A percentile compares a stretch with the other conserved stretches of the same genome.
These are phyloP conservation scores for Cladosporium sp. DNA, from an alignment of 2,329 filamentous ascomycete species.

Conservation along the genomic window DNA sequence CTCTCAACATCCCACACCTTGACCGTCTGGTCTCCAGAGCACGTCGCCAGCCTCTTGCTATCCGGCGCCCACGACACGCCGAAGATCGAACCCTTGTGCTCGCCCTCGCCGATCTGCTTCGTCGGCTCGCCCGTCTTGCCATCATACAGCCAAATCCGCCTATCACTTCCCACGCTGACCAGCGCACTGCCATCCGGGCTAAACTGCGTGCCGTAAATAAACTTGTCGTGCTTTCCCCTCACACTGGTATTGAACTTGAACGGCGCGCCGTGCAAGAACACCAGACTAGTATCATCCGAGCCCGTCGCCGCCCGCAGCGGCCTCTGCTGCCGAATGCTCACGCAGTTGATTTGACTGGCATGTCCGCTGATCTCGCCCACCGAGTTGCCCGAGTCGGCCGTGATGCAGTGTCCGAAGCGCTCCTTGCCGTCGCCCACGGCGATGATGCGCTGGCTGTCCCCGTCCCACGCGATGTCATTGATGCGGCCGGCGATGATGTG, in stretches of 20 bases:
- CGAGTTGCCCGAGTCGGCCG: conserved; percentile 91
- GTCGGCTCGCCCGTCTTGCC: conserved; percentile 89
- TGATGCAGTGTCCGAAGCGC: conserved; percentile 90
- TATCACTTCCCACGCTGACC: conserved; percentile 90
- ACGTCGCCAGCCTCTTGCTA: conserved; percentile 82
- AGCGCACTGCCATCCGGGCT: conserved; percentile 81
- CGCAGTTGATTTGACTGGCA: conserved; percentile 84
- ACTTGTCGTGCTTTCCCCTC: conserved; percentile 78
- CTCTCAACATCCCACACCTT: conserved; percentile 89
- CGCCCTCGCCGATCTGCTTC: conserved; percentile 74
- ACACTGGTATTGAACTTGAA: conserved; percentile 94
- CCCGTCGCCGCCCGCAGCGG: conserved; percentile 91
- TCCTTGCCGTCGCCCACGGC: conserved; percentile 95
- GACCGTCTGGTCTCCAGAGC: conserved; percentile 91
- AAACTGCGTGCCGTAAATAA: conserved; percentile 84
- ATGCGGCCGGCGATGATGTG: conserved; percentile 91
- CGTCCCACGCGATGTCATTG: conserved; percentile 97
- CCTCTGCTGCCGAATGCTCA: conserved; percentile 83
- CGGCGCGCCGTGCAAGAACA: conserved; percentile 89
- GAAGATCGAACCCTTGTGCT: conserved; percentile 91
- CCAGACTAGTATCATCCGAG: conserved; percentile 83
- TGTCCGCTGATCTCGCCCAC: conserved; percentile 94
- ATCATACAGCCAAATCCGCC: conserved; percentile 90
- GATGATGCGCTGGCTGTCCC: conserved; percentile 93
- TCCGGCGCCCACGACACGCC: conserved; percentile 87